A percentile compares a stretch with the other conserved stretches of the same genome.
phyloP scores from a whole-genome alignment of 2,329 filamentous ascomycete genomes.

The Chalaropsis ovoidea region DNA sequence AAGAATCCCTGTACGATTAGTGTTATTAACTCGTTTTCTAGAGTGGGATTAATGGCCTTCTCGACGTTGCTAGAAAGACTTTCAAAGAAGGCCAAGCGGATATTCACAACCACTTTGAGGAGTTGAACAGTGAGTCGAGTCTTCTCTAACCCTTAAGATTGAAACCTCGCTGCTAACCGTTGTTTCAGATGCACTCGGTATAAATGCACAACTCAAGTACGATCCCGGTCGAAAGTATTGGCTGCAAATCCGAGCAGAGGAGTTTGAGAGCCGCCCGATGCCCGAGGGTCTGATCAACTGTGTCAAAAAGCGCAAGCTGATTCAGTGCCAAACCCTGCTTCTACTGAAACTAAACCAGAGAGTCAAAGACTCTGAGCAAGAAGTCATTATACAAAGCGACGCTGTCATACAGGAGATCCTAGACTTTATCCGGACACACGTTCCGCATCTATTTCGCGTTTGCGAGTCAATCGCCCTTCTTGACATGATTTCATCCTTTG shows the following conservation, averaged over 20 bases:
- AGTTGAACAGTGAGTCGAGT: conserved; percentile 48
- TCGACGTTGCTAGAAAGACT: conserved; percentile 79
- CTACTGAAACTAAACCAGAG: conserved; percentile 71
- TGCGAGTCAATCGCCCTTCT: conserved; percentile 79
- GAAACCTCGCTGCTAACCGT: neutral
- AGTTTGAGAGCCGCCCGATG: conserved; percentile 51
- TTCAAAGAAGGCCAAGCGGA: conserved; percentile 84
- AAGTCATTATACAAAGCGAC: conserved; percentile 76
- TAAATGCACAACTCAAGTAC: conserved; percentile 60
- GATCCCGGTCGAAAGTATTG: conserved; percentile 73
- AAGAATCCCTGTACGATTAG: neutral
- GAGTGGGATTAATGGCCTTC: conserved; percentile 70
- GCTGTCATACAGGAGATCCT: conserved; percentile 62
- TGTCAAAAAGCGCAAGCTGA: conserved; percentile 57
- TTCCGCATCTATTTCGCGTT: conserved; percentile 67
- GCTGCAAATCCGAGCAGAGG: conserved; percentile 52
- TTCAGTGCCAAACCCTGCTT: conserved; percentile 80
- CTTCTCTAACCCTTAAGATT: neutral
- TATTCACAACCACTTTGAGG: conserved; percentile 58
- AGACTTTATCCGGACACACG: conserved; percentile 57
- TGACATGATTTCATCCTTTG: conserved; percentile 75
- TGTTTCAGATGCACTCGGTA: conserved; percentile 44
- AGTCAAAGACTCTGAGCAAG: conserved; percentile 70
- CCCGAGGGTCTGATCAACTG: conserved; percentile 69
- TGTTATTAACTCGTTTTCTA: conserved; percentile 30